Conservation (phyloP, 257 asterid genomes). For the Plantago major region DNA sequence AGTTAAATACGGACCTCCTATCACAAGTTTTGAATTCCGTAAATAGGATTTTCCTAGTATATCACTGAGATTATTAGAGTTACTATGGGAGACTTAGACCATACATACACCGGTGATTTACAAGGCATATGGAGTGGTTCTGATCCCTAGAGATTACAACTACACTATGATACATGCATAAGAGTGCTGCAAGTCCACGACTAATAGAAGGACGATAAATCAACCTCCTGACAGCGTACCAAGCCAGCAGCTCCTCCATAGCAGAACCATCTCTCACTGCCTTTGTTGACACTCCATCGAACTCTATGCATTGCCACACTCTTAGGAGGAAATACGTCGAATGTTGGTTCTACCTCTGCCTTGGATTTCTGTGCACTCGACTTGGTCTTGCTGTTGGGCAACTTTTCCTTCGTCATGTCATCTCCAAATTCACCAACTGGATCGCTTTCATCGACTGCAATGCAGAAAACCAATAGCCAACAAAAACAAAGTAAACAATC, state of each 20-base stretch:
- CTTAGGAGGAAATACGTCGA: constrained; percentile 56
- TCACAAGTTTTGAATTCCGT: no score
- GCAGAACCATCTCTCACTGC: constrained; percentile 84
- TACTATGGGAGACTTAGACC: no score
- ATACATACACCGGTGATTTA: background rate
- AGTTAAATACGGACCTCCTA: no score
- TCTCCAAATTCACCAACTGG: constrained; percentile 22
- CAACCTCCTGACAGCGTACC: constrained; percentile 63
- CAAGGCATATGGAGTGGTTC: no score
- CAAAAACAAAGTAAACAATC: background rate
- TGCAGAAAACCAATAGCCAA: background rate
- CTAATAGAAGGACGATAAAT: constrained; percentile 19
- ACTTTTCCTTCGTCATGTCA: constrained; percentile 15
- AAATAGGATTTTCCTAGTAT: no score
- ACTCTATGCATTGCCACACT: constrained; percentile 65
- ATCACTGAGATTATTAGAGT: no score
- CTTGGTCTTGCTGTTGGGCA: constrained; percentile 18
- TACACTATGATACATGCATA: background rate
- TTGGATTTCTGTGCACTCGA: background rate
- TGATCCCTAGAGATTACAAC: no score
- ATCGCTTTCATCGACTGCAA: constrained; percentile 19
- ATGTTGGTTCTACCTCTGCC: constrained; percentile 7
- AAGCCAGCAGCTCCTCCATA: constrained; percentile 91
- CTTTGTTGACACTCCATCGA: constrained; percentile 81
- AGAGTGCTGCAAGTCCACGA: background rate